Evolutionary conservation across 345 rosid species (phyloP).

Genomic region (Moricandia moricandioides): DNA sequence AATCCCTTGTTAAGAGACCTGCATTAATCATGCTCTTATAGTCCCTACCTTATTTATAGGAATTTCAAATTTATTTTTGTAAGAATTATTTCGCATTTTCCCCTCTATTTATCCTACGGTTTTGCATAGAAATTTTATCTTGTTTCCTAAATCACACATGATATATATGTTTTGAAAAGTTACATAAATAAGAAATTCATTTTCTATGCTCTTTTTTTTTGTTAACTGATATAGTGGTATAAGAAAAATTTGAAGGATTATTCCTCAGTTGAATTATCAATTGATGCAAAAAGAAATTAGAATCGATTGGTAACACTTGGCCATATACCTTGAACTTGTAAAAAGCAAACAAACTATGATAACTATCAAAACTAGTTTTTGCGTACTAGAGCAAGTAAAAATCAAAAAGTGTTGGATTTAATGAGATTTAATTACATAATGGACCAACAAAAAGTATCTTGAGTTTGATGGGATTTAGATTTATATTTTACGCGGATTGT

Average conservation of each 20-base stretch:
- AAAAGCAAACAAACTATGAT: too few species aligned
- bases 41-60: slow-evolving; percentile 32
- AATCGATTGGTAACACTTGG: neutral
- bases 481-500: neutral
- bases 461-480: neutral
- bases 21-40: too few species aligned
- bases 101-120: slow-evolving; percentile 3
- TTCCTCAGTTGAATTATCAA: neutral
- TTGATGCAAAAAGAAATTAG: neutral
- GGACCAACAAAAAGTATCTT: neutral
- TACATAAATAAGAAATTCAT: neutral
- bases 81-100: neutral
- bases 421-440: neutral
- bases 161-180: slow-evolving; percentile 11
- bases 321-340: neutral
- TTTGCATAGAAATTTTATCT: slow-evolving; percentile 3
- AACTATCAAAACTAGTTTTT: too few species aligned
- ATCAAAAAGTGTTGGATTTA: neutral
- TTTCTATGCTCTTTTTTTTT: neutral
- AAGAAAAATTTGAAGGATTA: neutral
- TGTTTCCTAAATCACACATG: slow-evolving; percentile 43
- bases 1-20: too few species aligned
- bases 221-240: neutral
- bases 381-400: neutral
- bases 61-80: slow-evolving; percentile 6